Conservation (phyloP, 306 rosid species). For the barrel medic (Medicago truncatula) region MtrunA17r5.0-ANR NC_053045.1:31445501-31446000, state of each 20-base stretch:
- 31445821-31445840: no score
- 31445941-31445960: not conserved
- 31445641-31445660: not conserved
- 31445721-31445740: not conserved
- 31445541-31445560: constrained; percentile 8
- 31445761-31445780: no score
- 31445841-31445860: no score
- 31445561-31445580: constrained; percentile 13
- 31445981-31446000: not conserved
- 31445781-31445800: no score
- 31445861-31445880: constrained; percentile 1
- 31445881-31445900: not conserved
- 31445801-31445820: no score
- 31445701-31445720: constrained; percentile 4
- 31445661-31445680: not conserved
- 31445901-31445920: not conserved
- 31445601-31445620: not conserved
- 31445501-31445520: constrained; percentile 3
- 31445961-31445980: not conserved
- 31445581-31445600: not conserved
- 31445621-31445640: not conserved
- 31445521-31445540: not conserved
- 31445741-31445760: not conserved
- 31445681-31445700: not conserved
- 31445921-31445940: not conserved